Evolutionary conservation across 345 rosid genomes (phyloP).

Genomic region (Populus pruinosa): DNA sequence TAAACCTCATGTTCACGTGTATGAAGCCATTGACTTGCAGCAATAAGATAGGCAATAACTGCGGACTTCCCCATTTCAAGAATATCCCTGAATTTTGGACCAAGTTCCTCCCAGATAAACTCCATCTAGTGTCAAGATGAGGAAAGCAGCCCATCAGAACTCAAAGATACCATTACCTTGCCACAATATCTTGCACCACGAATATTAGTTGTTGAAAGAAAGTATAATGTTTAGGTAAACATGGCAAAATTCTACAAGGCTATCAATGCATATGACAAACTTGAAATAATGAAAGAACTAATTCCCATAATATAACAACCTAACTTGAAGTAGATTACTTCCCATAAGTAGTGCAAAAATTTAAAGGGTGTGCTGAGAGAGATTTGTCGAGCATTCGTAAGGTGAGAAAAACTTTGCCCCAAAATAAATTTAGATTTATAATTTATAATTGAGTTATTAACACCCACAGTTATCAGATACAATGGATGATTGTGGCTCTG

Average conservation of each 20-base stretch:
- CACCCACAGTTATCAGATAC: no score
- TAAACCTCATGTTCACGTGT: slow-evolving; percentile 63
- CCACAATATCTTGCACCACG: background rate
- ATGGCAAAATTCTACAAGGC: background rate
- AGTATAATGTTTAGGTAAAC: background rate
- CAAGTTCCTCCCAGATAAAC: slow-evolving; percentile 73
- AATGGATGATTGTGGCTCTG: slow-evolving; percentile 36
- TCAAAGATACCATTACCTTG: background rate
- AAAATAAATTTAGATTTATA: no score
- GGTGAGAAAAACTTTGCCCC: background rate
- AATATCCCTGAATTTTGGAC: slow-evolving; percentile 68
- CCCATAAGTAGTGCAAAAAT: background rate
- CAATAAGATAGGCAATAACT: slow-evolving; percentile 78
- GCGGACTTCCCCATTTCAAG: slow-evolving; percentile 83
- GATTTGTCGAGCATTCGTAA: background rate
- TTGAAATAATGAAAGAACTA: background rate
- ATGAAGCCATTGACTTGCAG: slow-evolving; percentile 67
- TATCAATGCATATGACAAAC: background rate
- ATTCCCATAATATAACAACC: background rate
- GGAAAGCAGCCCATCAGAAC: background rate
- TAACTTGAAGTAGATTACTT: background rate
- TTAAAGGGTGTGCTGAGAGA: background rate
- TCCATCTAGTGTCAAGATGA: slow-evolving; percentile 55
- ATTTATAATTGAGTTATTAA: no score
- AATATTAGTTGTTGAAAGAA: background rate